phyloP scores from a whole-genome alignment of 2,329 filamentous ascomycete species.

The Botrytis deweyae region DNA sequence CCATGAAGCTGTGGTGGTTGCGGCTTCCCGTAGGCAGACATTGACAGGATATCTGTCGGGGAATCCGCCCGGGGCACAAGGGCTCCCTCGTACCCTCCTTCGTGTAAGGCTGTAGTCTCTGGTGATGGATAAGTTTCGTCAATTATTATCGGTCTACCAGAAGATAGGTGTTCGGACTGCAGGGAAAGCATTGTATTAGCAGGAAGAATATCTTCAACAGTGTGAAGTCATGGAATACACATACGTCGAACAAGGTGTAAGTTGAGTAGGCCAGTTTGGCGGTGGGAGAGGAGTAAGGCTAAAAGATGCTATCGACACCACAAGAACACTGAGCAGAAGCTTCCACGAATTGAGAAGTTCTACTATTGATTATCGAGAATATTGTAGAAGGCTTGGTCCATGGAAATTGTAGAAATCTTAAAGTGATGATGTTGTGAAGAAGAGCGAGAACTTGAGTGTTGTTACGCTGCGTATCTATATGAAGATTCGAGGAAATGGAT shows the following conservation, averaged over 20 bases:
- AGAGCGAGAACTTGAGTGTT: not conserved
- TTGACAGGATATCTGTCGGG: slow-evolving; percentile 54
- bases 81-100: slow-evolving; percentile 41
- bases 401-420: slow-evolving; percentile 19
- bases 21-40: slow-evolving; percentile 79
- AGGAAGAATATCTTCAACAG: slow-evolving; percentile 1
- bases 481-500: slow-evolving; percentile 3
- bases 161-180: slow-evolving; percentile 36
- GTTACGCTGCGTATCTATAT: slow-evolving; percentile 11
- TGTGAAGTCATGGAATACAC: slow-evolving; percentile 20
- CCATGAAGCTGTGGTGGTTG: slow-evolving; percentile 77
- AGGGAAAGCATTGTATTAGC: slow-evolving; percentile 27
- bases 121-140: slow-evolving; percentile 41
- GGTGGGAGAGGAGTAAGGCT: slow-evolving; percentile 27
- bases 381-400: slow-evolving; percentile 22
- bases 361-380: slow-evolving; percentile 9
- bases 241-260: slow-evolving; percentile 39
- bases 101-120: slow-evolving; percentile 40
- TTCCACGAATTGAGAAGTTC: slow-evolving; percentile 9
- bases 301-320: slow-evolving; percentile 12
- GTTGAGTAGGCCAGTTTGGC: slow-evolving; percentile 41
- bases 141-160: slow-evolving; percentile 38
- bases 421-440: not conserved
- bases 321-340: not conserved
- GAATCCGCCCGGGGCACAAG: slow-evolving; percentile 39